Base-by-base conservation (phyloP, 108 stramenopile species). In the Conticribra guillardii region DNA sequence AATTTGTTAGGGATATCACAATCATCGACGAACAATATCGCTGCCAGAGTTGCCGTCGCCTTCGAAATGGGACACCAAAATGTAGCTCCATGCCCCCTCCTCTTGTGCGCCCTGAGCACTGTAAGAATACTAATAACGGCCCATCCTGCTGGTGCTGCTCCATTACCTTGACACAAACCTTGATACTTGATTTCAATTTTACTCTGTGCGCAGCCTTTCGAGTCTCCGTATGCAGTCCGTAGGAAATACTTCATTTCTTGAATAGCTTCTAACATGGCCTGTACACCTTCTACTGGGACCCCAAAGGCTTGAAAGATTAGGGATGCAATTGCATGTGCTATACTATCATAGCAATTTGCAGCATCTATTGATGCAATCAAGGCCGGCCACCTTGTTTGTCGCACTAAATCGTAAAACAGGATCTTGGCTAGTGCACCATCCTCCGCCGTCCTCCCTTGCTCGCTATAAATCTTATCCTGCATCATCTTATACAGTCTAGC, bases 161-260 rank as follows among this genome's bases (percentile, higher is more conserved):
- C 78, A 57, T 75, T 79, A 2, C 82, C 82, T 71, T 83, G 82
- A 45, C 60, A 60, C 60, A 60, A 1, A 21, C 64, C 64, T 26
- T 65, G 48, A 5, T 46, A 50, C 28, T 65, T 65, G 37, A 23
- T 21, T n/a, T 51, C 22, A 1, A 49, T 33, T 7, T 1, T 2
- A 0, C 37, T 21, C 14, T 48, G 47, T 2, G 64, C 4, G 23
- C 23, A 50, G 27, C 2, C 4, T 1, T 3, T 68, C 9, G 68
- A 69, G 56, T 69, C 68, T 4, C 68, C 68, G 29, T 27, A 69
- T 3, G 31, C 55, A 45, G 68, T 69, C 0, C 67, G 55, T 1
- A 49, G 49, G 37, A 47, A 69, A 29, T 29, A 59, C 29, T 46
- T 49, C 69, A 60, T 69, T 3, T 58, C 44, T n/a, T 59, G 24